Evolutionary conservation across 1,139 yeast species (phyloP), one percentile per base, ranked within the genome.

Genomic region (Saccharomyces pastorianus): DNA sequence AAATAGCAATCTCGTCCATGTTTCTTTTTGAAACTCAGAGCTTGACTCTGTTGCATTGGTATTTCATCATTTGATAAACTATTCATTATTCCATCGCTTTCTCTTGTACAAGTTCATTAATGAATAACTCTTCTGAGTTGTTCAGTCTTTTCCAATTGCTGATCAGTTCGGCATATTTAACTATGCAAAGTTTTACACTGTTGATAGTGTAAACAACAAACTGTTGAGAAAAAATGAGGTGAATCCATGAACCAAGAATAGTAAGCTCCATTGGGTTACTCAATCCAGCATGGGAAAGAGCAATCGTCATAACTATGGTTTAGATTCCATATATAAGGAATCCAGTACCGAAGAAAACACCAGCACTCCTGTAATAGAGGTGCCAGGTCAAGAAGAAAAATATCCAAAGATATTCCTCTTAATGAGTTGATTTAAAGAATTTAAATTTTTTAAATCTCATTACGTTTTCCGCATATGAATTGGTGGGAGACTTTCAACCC

Each of bases 401-500:
- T 46, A 47, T 28, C 17, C 32, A 29, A 46, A 29, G 52, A 31
- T 29, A 34, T 25, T 47, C 29, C 26, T 17, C 53, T 56, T 66
- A 66, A 64, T 66, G 71, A 68, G 72, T 67, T 61, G 68, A 65
- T 66, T 64, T 68, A 69, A 67, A 65, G 58, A 64, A 51, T 66
- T 59, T 64, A 60, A 64, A 66, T 65, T 68, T 67, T 68, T 67
- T 68, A 63, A 67, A 65, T 67, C 74, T 71, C 75, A 69, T 62
- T 70, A 62, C 73, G 76, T 67, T 73, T 73, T 73, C 76, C 76
- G 73, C 73, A 69, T 60, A 83, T 71, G 75, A 62, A 64, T 68
- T 71, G 90, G 88, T 90, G 85, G 95, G 93, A 85, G 95, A 86
- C 95, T 86, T 86, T 86, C 93, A 51, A 60, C 95, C 95, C 93